Base-by-base conservation (phyloP, 2,329 filamentous ascomycete species). In the Beauveria australis region DNA sequence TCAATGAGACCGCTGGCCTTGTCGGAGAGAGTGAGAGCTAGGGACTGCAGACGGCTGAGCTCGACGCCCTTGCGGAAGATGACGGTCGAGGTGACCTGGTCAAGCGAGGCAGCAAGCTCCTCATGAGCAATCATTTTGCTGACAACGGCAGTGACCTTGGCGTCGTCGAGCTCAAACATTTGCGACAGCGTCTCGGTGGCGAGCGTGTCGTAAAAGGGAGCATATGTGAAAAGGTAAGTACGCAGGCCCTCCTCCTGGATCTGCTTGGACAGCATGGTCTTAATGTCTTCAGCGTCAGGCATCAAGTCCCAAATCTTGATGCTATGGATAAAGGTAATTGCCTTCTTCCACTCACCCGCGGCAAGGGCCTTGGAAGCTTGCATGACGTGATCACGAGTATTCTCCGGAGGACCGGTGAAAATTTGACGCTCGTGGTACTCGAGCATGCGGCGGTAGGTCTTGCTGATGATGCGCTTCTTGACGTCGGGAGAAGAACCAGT, bases 261-360 rank as follows among this genome's bases (percentile, higher is more conserved):
- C 81, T 99, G 94, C 74, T 91, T 92, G 60, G 92, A 91, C 64
- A 99, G 89, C 94, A 99, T 97, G 59, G 83, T 77, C 86, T 97
- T 97, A 81, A 97, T 96, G 74, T 92, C 89, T 61, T 93, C 91
- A 26, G 89, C 84, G 75, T 94, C 88, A 62, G 92, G 89, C 85
- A 99, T 95, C 67, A 99, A 84, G 60, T 99, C 94, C 94, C 94
- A 99, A 74, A 99, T 99, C 86, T 97, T 99, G 80, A 99, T 99
- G 71, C 88, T 91, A 80, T 94, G 92, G 75, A 99, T 92, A 76
- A 96, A 94, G 64, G 89, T 84, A 24, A 88, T 92, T 18, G 92
- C 89, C 81, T 95, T 96, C 85, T 96, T 96, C 94, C 94, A 99
- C 78, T 99, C 94, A 67, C 95, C 94, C 22, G 92, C 92, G 37